A percentile compares a stretch with the other conserved stretches of the same genome.
These are phyloP conservation scores for Metschnikowia reukaufii DNA, from an alignment of 805 yeast species.

Conservation along the genomic window DNA sequence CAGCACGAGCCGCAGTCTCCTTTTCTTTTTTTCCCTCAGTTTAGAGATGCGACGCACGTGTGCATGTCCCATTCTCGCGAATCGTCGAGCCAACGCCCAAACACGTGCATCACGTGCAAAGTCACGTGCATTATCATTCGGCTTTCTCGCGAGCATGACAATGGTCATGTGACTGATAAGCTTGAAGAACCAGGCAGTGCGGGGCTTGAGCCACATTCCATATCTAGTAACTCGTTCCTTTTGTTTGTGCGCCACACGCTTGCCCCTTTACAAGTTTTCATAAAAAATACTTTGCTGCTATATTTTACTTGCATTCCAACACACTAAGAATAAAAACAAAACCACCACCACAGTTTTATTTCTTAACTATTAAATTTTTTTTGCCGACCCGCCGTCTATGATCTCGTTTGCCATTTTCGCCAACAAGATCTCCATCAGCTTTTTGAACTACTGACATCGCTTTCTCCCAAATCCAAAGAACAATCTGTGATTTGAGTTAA, in stretches of 20 bases:
- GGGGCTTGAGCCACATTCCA: not conserved
- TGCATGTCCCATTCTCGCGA: too few relatives aligned
- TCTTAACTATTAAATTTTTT: not conserved
- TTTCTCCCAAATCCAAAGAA: not conserved
- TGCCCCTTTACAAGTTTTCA: not conserved
- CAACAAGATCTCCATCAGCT: conserved; percentile 23
- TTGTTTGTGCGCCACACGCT: conserved; percentile 8
- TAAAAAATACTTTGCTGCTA: not conserved
- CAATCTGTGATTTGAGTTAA: too few relatives aligned
- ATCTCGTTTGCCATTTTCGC: conserved; percentile 18
- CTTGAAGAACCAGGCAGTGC: not conserved
- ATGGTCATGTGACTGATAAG: not conserved
- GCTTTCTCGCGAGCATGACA: not conserved
- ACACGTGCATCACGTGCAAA: not conserved
- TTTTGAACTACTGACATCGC: conserved; percentile 22
- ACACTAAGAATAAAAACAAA: not conserved
- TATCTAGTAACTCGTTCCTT: conserved; percentile 3
- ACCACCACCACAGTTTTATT: not conserved
- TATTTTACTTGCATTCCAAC: not conserved
- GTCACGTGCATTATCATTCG: not conserved
- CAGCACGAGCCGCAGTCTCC: not conserved
- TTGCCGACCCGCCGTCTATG: conserved; percentile 15
- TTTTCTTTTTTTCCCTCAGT: too few relatives aligned
- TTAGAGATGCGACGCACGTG: not conserved
- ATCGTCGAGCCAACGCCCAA: too few relatives aligned